These are phyloP conservation scores for Beauveria medogensis DNA, from an alignment of 2,329 filamentous ascomycete species.

Conservation along the genomic window DNA sequence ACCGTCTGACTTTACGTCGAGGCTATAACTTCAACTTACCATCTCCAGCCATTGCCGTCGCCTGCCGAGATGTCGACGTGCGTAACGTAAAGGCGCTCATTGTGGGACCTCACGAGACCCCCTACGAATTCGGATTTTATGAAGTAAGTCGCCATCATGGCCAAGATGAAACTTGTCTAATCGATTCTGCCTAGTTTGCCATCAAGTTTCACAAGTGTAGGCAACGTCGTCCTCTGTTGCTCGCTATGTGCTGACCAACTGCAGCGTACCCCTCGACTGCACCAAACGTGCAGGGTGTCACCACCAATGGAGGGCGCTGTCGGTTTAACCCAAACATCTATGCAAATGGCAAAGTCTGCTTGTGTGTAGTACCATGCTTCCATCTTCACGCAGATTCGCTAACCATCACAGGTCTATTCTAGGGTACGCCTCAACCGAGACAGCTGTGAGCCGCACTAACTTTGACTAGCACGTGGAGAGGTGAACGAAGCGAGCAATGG, in stretches of 20 bases:
- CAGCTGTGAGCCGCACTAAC: not conserved
- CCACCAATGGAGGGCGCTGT: slow-evolving; percentile 80
- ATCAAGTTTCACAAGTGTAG: slow-evolving; percentile 70
- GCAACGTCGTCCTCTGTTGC: not conserved
- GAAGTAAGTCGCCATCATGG: slow-evolving; percentile 52
- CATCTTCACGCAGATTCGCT: slow-evolving; percentile 6
- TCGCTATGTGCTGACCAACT: not conserved
- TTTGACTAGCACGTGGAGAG: slow-evolving; percentile 74
- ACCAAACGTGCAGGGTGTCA: slow-evolving; percentile 57
- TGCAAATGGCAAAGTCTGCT: slow-evolving; percentile 78
- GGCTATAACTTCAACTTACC: not conserved
- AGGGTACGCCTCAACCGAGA: slow-evolving; percentile 47
- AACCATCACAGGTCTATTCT: slow-evolving; percentile 65
- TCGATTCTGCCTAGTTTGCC: slow-evolving; percentile 47
- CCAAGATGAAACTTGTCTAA: not conserved
- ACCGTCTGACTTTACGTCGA: not conserved
- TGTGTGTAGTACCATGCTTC: slow-evolving; percentile 50
- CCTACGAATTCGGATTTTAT: slow-evolving; percentile 96
- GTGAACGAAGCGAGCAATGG: slow-evolving; percentile 88
- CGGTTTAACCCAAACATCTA: slow-evolving; percentile 99
- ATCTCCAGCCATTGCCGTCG: slow-evolving; percentile 67
- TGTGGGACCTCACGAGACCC: slow-evolving; percentile 85
- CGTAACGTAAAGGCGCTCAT: slow-evolving; percentile 82
- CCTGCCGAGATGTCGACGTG: slow-evolving; percentile 80
- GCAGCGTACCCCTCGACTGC: slow-evolving; percentile 73